Evolutionary conservation across 2,329 filamentous ascomycete genomes (phyloP), one percentile per base, ranked within the genome.

Genomic region (Neonectria punicea): DNA sequence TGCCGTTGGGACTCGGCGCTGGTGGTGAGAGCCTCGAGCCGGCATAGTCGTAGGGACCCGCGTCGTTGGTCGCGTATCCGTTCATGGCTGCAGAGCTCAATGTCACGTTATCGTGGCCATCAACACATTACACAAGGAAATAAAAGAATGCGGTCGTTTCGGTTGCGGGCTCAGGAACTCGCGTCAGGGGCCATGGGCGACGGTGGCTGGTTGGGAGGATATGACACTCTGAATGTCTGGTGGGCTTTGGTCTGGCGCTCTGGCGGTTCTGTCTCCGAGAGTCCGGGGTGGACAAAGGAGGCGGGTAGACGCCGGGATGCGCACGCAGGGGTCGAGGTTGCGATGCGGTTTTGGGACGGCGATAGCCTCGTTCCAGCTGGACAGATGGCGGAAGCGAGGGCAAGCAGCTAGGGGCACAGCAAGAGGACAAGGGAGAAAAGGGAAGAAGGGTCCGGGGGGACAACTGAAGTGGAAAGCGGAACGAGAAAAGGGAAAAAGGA

Each of bases 1-100:
- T 87, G 56, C 80, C 80, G 49, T 79, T 83, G 43, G 82, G 81
- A 56, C 74, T 75, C 57, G 79, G 74, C 74, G 70, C 75, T 66
- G 76, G 75, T 22, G 76, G 74, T 41, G 78, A 74, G 53, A 76
- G 67, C 66, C 76, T 68, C 67, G 73, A 72, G 41, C 61, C 67
- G 63, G 76, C 77, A 64, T 79, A 80, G 73, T 78, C 79, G 68
- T 79, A 79, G 46, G 74, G 76, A 66, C 73, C 70, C 67, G 74
- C 74, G 66, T 77, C 74, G 61, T 75, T 74, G 60, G 75, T 74
- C 62, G 75, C 74, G 70, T 80, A 80, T 59, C 76, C 78, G 69
- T 81, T 83, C 82, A 84, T 83, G 67, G 47, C 71, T 72, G 70
- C 61, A 53, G 41, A 65, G 65, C 58, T 67, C 55, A 63, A 56